Evolutionary conservation across 1,284 basidiomycete species (phyloP).

Genomic region (Malassezia pachydermatis): DNA sequence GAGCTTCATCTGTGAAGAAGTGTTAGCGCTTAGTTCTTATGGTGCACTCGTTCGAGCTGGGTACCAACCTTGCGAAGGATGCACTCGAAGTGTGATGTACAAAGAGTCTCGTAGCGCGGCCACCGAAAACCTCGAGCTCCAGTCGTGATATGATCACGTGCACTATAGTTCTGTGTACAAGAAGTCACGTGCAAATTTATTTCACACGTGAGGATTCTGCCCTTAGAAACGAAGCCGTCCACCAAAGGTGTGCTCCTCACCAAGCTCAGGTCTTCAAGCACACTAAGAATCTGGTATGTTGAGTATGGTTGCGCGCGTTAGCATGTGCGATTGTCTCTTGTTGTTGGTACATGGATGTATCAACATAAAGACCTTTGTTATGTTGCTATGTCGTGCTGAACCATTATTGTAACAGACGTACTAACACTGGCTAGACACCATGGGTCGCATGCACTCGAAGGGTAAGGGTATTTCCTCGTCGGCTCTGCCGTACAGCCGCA

Average conservation of each 20-base stretch:
- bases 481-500: slow-evolving; percentile 90
- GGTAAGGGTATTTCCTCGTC: slow-evolving; percentile 58
- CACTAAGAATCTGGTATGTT: slow-evolving; percentile 13
- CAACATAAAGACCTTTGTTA: background rate
- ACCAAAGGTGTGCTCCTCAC: slow-evolving; percentile 4
- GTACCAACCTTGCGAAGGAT: slow-evolving; percentile 19
- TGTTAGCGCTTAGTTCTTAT: slow-evolving; percentile 8
- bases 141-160: slow-evolving; percentile 8
- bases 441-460: slow-evolving; percentile 49
- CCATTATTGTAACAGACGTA: background rate
- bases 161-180: slow-evolving; percentile 9
- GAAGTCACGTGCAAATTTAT: background rate
- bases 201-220: slow-evolving; percentile 6
- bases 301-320: too few species aligned
- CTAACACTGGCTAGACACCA: slow-evolving; percentile 16
- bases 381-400: background rate
- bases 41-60: slow-evolving; percentile 55
- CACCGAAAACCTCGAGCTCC: slow-evolving; percentile 12
- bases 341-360: background rate
- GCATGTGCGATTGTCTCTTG: background rate
- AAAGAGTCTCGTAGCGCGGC: slow-evolving; percentile 2
- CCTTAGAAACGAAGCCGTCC: slow-evolving; percentile 3
- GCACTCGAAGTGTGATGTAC: slow-evolving; percentile 15
- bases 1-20: slow-evolving; percentile 65
- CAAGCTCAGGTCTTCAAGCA: slow-evolving; percentile 9